These are phyloP conservation scores for Curvularia sp. DNA, from an alignment of 2,329 filamentous ascomycete species.

Conservation along the genomic window DNA sequence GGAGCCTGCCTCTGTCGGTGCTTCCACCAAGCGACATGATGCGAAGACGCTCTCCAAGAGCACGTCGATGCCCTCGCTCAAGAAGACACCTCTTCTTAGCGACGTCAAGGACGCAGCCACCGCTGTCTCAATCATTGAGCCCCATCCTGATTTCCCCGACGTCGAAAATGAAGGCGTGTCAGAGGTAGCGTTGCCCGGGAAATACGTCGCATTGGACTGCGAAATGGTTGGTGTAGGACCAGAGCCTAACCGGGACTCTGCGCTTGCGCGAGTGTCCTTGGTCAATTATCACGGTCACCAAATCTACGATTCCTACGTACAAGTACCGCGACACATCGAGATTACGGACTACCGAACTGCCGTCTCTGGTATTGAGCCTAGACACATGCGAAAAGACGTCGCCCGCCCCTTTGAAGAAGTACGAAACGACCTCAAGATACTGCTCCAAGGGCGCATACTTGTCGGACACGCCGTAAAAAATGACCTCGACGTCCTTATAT, in stretches of 20 bases:
- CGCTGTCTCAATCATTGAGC: constrained; percentile 58
- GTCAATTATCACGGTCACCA: constrained; percentile 94
- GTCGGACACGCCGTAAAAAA: constrained; percentile 86
- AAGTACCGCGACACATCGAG: constrained; percentile 67
- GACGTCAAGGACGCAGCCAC: constrained; percentile 64
- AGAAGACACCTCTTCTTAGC: constrained; percentile 57
- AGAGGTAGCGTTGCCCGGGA: constrained; percentile 73
- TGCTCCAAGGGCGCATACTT: constrained; percentile 75
- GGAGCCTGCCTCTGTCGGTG: constrained; percentile 43
- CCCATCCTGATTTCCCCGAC: constrained; percentile 51
- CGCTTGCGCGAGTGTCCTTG: constrained; percentile 83
- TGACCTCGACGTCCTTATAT: constrained; percentile 73
- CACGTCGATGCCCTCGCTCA: constrained; percentile 45
- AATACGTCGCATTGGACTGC: constrained; percentile 93
- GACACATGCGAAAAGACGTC: constrained; percentile 67
- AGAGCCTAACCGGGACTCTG: constrained; percentile 69
- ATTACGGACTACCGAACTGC: constrained; percentile 91
- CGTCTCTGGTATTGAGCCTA: constrained; percentile 80
- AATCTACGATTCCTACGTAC: constrained; percentile 92
- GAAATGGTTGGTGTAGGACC: constrained; percentile 94
- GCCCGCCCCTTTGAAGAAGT: constrained; percentile 73
- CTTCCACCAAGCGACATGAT: constrained; percentile 43
- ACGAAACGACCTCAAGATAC: constrained; percentile 71
- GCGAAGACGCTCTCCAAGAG: constrained; percentile 55
- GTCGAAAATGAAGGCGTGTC: constrained; percentile 55